phyloP scores from a whole-genome alignment of 371 early-diverging fungal genomes.

The Basidiobolus meristosporus region DNA sequence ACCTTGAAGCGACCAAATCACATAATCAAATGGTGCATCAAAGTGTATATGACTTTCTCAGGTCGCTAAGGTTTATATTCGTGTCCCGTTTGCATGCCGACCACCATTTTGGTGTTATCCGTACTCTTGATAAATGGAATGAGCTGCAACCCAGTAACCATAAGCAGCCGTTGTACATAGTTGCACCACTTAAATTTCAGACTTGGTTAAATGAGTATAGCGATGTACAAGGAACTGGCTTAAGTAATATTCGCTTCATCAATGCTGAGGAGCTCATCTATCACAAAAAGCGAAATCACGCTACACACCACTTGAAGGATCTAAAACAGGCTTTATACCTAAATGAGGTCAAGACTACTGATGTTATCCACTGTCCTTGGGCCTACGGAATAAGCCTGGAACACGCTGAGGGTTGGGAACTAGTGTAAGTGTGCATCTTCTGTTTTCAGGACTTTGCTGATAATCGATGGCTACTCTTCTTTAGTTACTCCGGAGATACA shows the following conservation, averaged over 20 bases:
- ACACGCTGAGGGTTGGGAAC: constrained; percentile 39
- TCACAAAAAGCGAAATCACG: not conserved
- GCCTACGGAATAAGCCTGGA: constrained; percentile 57
- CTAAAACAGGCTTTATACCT: constrained; percentile 16
- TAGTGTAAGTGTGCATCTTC: constrained; percentile 41
- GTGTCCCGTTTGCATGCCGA: constrained; percentile 98
- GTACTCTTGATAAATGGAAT: constrained; percentile 41
- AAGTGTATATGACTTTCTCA: constrained; percentile 15
- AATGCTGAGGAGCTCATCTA: constrained; percentile 20
- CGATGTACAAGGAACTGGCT: constrained; percentile 36
- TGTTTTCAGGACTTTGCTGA: too few species aligned
- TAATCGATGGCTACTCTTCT: too few species aligned
- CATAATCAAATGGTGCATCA: not conserved
- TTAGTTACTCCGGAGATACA: constrained; percentile 94
- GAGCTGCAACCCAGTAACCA: not conserved
- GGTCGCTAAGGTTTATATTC: constrained; percentile 51
- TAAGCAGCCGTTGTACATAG: constrained; percentile 16
- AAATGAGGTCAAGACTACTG: constrained; percentile 27
- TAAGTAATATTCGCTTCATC: constrained; percentile 17
- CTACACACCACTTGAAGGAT: not conserved
- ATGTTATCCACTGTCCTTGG: constrained; percentile 62
- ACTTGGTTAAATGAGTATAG: constrained; percentile 50
- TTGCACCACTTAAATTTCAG: constrained; percentile 38
- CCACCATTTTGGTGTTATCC: constrained; percentile 88
- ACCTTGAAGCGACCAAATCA: constrained; percentile 28